Conservation (phyloP, 345 rosid species). For the Citropsis articulata region DNA sequence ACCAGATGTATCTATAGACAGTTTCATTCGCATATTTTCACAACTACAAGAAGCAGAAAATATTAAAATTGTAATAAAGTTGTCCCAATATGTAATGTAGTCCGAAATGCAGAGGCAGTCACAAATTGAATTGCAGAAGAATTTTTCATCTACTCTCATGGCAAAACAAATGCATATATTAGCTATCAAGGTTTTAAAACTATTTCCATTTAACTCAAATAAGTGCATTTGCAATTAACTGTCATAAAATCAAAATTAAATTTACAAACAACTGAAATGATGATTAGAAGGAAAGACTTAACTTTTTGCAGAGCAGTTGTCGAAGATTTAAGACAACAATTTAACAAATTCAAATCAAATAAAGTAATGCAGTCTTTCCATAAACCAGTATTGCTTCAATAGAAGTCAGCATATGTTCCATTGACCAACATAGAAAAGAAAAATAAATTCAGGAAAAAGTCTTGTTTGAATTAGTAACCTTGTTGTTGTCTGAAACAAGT, state of each 20-base stretch:
- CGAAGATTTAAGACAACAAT: not conserved
- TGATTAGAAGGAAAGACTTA: not conserved
- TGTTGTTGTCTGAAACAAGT: constrained; percentile 38
- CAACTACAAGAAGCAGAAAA: not conserved
- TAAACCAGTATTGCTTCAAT: not conserved
- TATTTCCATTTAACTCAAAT: not conserved
- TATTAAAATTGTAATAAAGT: not conserved
- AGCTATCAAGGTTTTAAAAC: not conserved
- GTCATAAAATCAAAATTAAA: not conserved
- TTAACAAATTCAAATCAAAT: not conserved
- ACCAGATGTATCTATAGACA: not conserved
- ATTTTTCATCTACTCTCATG: not conserved
- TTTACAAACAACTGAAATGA: not conserved
- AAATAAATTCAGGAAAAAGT: not conserved
- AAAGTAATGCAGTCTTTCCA: not conserved
- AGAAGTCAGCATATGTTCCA: not conserved
- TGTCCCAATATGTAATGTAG: not conserved
- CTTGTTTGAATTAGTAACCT: constrained; percentile 37
- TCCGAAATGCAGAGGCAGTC: not conserved
- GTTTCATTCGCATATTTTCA: not conserved
- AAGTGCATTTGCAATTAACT: not conserved
- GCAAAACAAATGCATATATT: not conserved
- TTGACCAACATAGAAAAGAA: not conserved
- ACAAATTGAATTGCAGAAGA: not conserved
- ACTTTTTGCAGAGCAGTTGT: constrained; percentile 1